phyloP scores from a whole-genome alignment of 2,329 filamentous ascomycete species.

The Ilyonectria sp. region DNA sequence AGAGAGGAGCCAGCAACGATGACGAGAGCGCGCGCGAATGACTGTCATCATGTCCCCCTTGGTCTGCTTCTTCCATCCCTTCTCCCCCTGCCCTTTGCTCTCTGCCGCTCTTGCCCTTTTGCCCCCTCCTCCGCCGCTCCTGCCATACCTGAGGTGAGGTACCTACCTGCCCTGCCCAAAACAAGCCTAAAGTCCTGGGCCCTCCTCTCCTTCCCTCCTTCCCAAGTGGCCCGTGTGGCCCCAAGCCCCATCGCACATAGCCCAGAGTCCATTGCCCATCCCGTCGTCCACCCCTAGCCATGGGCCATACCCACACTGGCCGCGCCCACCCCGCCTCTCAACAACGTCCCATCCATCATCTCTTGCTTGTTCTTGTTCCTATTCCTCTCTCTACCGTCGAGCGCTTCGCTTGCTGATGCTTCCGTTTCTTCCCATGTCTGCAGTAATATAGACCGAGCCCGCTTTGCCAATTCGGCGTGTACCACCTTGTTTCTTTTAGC shows the following conservation, averaged over 20 bases:
- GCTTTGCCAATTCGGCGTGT: slow-evolving; percentile 57
- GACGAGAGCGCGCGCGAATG: not conserved
- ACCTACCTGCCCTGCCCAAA: slow-evolving; percentile 32
- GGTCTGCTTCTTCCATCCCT: slow-evolving; percentile 1
- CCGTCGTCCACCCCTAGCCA: slow-evolving; percentile 41
- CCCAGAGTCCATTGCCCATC: slow-evolving; percentile 28
- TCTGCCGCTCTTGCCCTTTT: slow-evolving; percentile 6
- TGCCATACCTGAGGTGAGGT: slow-evolving; percentile 15
- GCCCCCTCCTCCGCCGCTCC: slow-evolving; percentile 9
- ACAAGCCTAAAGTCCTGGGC: slow-evolving; percentile 32
- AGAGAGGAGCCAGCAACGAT: not conserved
- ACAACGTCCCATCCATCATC: slow-evolving; percentile 51
- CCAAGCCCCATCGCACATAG: slow-evolving; percentile 38
- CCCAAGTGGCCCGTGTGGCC: slow-evolving; percentile 38
- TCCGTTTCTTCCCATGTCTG: slow-evolving; percentile 55
- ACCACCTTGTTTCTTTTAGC: slow-evolving; percentile 59
- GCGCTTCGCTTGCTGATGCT: slow-evolving; percentile 48
- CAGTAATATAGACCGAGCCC: slow-evolving; percentile 51
- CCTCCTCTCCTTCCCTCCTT: slow-evolving; percentile 27
- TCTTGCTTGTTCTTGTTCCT: slow-evolving; percentile 45
- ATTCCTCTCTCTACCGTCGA: slow-evolving; percentile 40
- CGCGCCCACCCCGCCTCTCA: slow-evolving; percentile 52
- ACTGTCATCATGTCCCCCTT: not conserved
- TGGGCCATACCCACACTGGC: slow-evolving; percentile 47
- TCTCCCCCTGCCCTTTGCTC: slow-evolving; percentile 1